Base-by-base conservation (phyloP, 805 yeast species). In the Wickerhamomyces alni region DNA sequence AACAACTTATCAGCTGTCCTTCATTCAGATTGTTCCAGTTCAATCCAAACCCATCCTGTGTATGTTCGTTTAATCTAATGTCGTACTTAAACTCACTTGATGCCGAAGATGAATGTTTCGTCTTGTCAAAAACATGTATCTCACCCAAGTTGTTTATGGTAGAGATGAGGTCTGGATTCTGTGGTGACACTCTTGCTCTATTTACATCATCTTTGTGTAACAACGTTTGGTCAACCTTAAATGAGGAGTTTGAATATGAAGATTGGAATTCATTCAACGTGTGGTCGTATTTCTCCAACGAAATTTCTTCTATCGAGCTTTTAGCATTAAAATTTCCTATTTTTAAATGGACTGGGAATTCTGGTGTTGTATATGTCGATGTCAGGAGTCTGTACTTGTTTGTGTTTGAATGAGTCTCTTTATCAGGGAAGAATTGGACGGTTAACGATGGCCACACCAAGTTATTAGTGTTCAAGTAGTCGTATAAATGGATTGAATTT, bases 81-180 rank as follows among this genome's bases (percentile, higher is more conserved):
- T 83, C 82, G 5, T 78, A 79, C 47, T 67, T 66, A 50, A 63
- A 63, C 5, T 49, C 61, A 18, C 41, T 39, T 11, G 61, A 41
- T 4, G 72, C 69, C 31, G 61, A 63, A 11, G 70, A 63, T 1
- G 87, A 71, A 57, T 87, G 95, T 56, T 86, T 87, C 0, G 97
- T 88, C 49, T 93, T 70, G 58, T 89, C 95, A 59, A 80, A 86
- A 4, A 89, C 62, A 37, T 71, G 75, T 11, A 82, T 66, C 12
- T 72, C 65, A 1, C 96, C 96, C 25, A 63, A 57, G 31, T 82
- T 76, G 32, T 84, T 77, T 9, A 80, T 75, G 16, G 87, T 74
- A 2, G 89, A 87, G 5, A 89, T 69, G 5, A 89, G 54, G 52
- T 88, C 93, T 2, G 93, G 93, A 52, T 89, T 89, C 48, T 83